Evolutionary conservation across 768 basidiomycete genomes (phyloP).

Genomic region (Pluteus cervinus): DNA sequence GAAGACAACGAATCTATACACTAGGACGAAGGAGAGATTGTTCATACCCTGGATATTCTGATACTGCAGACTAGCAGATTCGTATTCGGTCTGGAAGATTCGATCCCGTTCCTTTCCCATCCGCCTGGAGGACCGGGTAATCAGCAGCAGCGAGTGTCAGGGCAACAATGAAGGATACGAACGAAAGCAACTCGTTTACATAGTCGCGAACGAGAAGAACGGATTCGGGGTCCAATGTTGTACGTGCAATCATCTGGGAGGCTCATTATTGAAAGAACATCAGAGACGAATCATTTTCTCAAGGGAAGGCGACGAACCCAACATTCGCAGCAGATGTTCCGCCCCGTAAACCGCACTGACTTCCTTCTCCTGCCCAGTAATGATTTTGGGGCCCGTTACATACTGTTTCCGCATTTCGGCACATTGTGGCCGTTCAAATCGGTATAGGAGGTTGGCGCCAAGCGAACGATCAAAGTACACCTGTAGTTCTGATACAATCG

Average conservation of each 20-base stretch:
- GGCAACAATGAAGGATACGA: conserved; percentile 12
- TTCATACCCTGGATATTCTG: too few species aligned
- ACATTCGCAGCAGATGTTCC: conserved; percentile 87
- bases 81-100: conserved; percentile 76
- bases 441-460: conserved; percentile 86
- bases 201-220: conserved; percentile 82
- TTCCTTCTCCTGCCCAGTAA: conserved; percentile 66
- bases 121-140: conserved; percentile 49
- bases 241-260: conserved; percentile 86
- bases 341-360: conserved; percentile 93
- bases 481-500: conserved; percentile 78
- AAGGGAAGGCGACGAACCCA: conserved; percentile 47
- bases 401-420: conserved; percentile 68
- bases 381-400: conserved; percentile 67
- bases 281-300: conserved; percentile 6
- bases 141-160: background rate
- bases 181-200: conserved; percentile 84
- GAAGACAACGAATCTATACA: too few species aligned
- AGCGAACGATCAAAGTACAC: conserved; percentile 93
- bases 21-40: too few species aligned
- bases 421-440: conserved; percentile 94
- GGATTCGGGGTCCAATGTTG: conserved; percentile 87
- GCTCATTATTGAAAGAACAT: conserved; percentile 59
- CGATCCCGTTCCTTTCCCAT: conserved; percentile 71
- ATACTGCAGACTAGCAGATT: conserved; percentile 68